Conservation (phyloP, 208 protist species). For the Borovskyia barvae region DNA sequence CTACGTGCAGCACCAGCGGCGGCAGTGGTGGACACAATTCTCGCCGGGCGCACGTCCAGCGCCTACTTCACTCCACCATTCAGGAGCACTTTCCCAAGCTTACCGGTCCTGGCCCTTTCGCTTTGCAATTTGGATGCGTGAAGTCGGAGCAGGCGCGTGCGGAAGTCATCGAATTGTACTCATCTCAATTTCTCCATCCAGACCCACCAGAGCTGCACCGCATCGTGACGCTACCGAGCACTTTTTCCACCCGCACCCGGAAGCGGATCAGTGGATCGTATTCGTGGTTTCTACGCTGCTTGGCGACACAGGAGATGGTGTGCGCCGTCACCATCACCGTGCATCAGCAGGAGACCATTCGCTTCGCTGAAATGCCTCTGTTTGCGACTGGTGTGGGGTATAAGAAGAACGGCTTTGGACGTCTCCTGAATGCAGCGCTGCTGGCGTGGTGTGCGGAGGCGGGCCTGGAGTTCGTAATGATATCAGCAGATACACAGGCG, state of each 20-base stretch:
- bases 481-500: constrained; percentile 84
- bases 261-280: constrained; percentile 67
- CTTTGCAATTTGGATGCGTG: constrained; percentile 70
- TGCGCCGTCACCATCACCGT: constrained; percentile 76
- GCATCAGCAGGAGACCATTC: constrained; percentile 72
- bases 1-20: not conserved
- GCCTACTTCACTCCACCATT: constrained; percentile 75
- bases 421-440: constrained; percentile 75
- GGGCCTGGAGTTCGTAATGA: constrained; percentile 81
- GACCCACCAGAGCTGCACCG: constrained; percentile 67
- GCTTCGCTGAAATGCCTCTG: constrained; percentile 85
- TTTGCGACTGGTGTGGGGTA: constrained; percentile 87
- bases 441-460: constrained; percentile 55
- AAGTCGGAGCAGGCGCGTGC: constrained; percentile 46
- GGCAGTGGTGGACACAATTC: too few species aligned
- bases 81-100: constrained; percentile 80
- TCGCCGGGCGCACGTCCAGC: constrained; percentile 66
- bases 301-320: constrained; percentile 61
- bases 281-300: constrained; percentile 76
- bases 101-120: constrained; percentile 57
- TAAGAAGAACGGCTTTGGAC: constrained; percentile 81
- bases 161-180: constrained; percentile 79
- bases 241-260: constrained; percentile 73
- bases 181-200: constrained; percentile 79
- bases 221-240: constrained; percentile 67